A percentile compares a stretch with the other conserved stretches of the same genome.
These are phyloP conservation scores for Talaromyces piceae DNA, from an alignment of 2,329 filamentous ascomycete species.

Conservation along the genomic window DNA sequence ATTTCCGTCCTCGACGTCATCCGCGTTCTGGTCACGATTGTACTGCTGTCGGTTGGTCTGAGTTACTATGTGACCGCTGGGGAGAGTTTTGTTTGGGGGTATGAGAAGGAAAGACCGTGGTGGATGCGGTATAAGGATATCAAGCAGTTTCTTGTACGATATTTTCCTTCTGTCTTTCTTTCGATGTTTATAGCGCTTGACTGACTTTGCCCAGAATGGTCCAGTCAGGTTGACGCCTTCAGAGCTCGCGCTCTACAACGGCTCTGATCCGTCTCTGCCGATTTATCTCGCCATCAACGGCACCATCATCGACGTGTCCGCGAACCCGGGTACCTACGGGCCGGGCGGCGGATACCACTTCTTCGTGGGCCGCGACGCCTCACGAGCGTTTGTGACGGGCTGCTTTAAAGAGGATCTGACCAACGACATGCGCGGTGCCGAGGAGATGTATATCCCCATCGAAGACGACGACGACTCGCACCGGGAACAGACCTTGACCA, in stretches of 20 bases:
- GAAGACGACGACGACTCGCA: constrained; percentile 49
- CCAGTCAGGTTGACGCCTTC: constrained; percentile 66
- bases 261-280: constrained; percentile 64
- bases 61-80: constrained; percentile 71
- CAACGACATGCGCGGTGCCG: constrained; percentile 76
- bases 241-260: constrained; percentile 70
- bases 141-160: constrained; percentile 53
- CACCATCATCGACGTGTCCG: constrained; percentile 58
- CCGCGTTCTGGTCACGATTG: constrained; percentile 60
- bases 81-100: constrained; percentile 63
- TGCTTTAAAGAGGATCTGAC: constrained; percentile 84
- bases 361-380: constrained; percentile 81
- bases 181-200: background rate
- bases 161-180: constrained; percentile 1
- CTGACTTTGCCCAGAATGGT: constrained; percentile 32
- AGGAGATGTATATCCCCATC: constrained; percentile 70
- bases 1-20: constrained; percentile 55
- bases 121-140: constrained; percentile 53
- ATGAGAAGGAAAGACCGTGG: constrained; percentile 45
- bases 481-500: constrained; percentile 24
- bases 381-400: constrained; percentile 82
- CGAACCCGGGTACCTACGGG: constrained; percentile 56
- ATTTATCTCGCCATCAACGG: constrained; percentile 81
- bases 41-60: constrained; percentile 59
- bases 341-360: constrained; percentile 79